Conservation (phyloP, 257 asterid species). For the Lycium barbarum region DNA sequence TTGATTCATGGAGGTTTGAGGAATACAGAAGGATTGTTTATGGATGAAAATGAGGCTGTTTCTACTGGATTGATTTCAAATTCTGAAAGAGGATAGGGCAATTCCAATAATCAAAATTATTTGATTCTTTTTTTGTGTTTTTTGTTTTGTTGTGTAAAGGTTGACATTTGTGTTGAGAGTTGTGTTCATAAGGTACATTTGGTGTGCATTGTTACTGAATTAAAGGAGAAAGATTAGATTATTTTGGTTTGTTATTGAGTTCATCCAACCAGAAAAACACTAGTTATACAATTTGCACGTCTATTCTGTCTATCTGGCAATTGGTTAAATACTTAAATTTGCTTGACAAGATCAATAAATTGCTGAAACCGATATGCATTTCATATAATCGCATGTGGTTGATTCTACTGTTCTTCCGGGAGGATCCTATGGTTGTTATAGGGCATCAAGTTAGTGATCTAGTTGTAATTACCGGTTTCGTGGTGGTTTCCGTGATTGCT, state of each 20-base stretch:
- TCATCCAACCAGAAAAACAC: not conserved
- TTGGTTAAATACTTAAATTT: not conserved
- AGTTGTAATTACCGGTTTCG: slow-evolving; percentile 52
- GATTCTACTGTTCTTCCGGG: slow-evolving; percentile 67
- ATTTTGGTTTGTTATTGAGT: not conserved
- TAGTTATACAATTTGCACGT: not conserved
- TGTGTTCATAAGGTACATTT: not conserved
- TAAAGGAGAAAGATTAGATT: not conserved
- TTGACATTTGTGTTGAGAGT: not conserved
- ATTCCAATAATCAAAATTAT: not conserved
- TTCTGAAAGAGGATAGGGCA: slow-evolving; percentile 30
- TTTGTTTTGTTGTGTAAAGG: not conserved
- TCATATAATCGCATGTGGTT: slow-evolving; percentile 48
- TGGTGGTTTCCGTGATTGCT: slow-evolving; percentile 39
- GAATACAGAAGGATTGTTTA: slow-evolving; percentile 67
- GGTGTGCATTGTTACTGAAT: not conserved
- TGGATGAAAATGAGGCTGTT: slow-evolving; percentile 74
- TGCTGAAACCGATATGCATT: not conserved
- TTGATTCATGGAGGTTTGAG: slow-evolving; percentile 65
- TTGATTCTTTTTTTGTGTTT: not conserved
- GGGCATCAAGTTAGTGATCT: slow-evolving; percentile 63
- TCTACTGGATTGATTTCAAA: slow-evolving; percentile 56
- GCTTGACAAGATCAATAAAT: not conserved
- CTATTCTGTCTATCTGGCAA: not conserved
- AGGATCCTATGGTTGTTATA: slow-evolving; percentile 68